Base-by-base conservation (phyloP, 257 asterid genomes). In the Solanum megistacrolobum region DNA sequence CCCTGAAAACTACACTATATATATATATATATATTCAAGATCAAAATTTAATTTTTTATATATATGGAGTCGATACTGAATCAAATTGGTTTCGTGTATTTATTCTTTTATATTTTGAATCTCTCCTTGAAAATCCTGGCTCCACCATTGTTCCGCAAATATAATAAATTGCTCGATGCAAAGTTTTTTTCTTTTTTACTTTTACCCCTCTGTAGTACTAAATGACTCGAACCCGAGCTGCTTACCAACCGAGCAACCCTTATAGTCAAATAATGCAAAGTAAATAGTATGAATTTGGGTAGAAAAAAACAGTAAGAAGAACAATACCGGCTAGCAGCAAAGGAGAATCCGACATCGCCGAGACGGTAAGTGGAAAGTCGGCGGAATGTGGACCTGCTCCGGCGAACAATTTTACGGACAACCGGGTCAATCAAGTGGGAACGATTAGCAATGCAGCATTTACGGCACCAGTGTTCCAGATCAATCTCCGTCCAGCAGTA, bases 401-500 rank as follows among this genome's bases (percentile, higher is more conserved):
- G 88, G 5, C 90, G 71, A 25, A 88, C 88, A 55, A 88, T 71
- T 84, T 88, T 88, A 27, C 90, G 66, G 10, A 88, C 86, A 1
- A 62, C 73, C 21, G 86, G 58, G 31, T 88, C 90, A 60, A 88
- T 88, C 12, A 41, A 34, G 41, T 60, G 41, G 21, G 84, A 14
- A n/a, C 72, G 41, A 5, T 62, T 20, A 25, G 78, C 34, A 9
- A 10, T 32, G 72, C 87, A 86, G 72, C 69, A 83, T 29, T n/a
- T 27, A 83, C 87, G 88, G 84, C 88, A 84, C 90, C 90, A 84
- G 29, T 46, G 6, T 29, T 84, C 90, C 39, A 88, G 72, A 81
- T 89, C 83, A 39, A 89, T 89, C 20, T 87, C 88, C 83, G 35
- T 62, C 91, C 91, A 89, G 31, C 88, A 89, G 81, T 83, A 41